Percentiles rank a stretch among this genome's conserved stretches.
phyloP scores from a whole-genome alignment of 2,329 filamentous ascomycete species.

The Sporothrix humicola region DNA sequence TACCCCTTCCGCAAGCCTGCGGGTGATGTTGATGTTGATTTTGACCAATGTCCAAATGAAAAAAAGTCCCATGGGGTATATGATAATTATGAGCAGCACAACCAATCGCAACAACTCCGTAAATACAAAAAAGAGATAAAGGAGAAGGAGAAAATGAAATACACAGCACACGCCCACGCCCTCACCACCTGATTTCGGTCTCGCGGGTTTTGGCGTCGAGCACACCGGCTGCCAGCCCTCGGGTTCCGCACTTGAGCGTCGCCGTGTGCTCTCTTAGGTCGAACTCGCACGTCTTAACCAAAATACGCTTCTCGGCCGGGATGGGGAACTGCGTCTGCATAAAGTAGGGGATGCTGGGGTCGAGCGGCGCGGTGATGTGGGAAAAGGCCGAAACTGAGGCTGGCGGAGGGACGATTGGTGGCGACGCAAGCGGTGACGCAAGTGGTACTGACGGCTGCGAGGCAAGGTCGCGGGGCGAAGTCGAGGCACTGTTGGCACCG shows the following conservation, averaged over 20 bases:
- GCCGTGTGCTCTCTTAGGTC: conserved; percentile 59
- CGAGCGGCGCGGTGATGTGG: not conserved
- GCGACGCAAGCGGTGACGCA: not conserved
- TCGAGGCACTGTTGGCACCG: not conserved
- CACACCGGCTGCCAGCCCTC: conserved; percentile 55
- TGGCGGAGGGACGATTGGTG: not conserved
- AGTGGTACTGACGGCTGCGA: no score
- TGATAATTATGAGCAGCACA: not conserved
- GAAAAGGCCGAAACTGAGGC: not conserved
- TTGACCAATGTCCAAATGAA: not conserved
- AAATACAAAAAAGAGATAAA: not conserved
- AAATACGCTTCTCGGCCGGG: conserved; percentile 61
- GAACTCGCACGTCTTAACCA: conserved; percentile 63
- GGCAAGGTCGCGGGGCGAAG: not conserved
- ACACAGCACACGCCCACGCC: no score
- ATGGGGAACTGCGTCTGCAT: conserved; percentile 43
- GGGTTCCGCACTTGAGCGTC: conserved; percentile 59
- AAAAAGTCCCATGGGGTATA: conserved; percentile 6
- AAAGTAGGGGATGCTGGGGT: conserved; percentile 31
- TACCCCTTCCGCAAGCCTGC: not conserved
- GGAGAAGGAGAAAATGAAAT: no score
- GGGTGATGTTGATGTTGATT: not conserved
- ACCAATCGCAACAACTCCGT: not conserved
- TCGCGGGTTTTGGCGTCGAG: conserved; percentile 55
- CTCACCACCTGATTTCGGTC: conserved; percentile 56